phyloP scores from a whole-genome alignment of 345 rosid species.

The Dipteronia dyeriana region DNA sequence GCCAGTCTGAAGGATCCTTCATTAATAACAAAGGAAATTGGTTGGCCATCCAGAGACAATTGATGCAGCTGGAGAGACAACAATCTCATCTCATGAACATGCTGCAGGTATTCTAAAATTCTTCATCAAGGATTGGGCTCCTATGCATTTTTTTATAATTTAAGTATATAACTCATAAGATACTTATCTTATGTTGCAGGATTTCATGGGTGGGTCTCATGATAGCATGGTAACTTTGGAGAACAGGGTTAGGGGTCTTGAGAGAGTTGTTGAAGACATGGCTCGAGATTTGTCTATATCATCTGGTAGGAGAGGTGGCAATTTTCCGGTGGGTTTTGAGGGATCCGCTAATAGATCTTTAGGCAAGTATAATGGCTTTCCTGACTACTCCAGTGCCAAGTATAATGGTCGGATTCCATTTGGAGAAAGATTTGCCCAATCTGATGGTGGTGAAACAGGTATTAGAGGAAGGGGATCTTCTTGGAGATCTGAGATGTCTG shows the following conservation, averaged over 20 bases:
- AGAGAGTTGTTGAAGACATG: slow-evolving; percentile 95
- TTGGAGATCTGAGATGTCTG: slow-evolving; percentile 75
- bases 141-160: slow-evolving; percentile 26
- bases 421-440: slow-evolving; percentile 77
- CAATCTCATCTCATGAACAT: slow-evolving; percentile 89
- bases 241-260: slow-evolving; percentile 94
- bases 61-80: slow-evolving; percentile 89
- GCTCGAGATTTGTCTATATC: slow-evolving; percentile 86
- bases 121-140: slow-evolving; percentile 18
- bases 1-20: slow-evolving; percentile 76
- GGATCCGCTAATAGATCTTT: slow-evolving; percentile 56
- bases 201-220: slow-evolving; percentile 98
- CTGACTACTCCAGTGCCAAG: slow-evolving; percentile 65
- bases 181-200: slow-evolving; percentile 46
- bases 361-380: slow-evolving; percentile 71
- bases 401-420: slow-evolving; percentile 60
- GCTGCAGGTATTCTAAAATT: slow-evolving; percentile 71
- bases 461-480: slow-evolving; percentile 68
- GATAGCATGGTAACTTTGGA: slow-evolving; percentile 90
- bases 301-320: slow-evolving; percentile 70
- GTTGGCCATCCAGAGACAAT: slow-evolving; percentile 97
- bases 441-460: slow-evolving; percentile 63
- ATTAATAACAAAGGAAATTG: slow-evolving; percentile 78
- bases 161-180: slow-evolving; percentile 30
- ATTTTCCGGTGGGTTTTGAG: slow-evolving; percentile 60